These are phyloP conservation scores for Tuber magnatum DNA, from an alignment of 495 filamentous ascomycete species.

Conservation along the genomic window DNA sequence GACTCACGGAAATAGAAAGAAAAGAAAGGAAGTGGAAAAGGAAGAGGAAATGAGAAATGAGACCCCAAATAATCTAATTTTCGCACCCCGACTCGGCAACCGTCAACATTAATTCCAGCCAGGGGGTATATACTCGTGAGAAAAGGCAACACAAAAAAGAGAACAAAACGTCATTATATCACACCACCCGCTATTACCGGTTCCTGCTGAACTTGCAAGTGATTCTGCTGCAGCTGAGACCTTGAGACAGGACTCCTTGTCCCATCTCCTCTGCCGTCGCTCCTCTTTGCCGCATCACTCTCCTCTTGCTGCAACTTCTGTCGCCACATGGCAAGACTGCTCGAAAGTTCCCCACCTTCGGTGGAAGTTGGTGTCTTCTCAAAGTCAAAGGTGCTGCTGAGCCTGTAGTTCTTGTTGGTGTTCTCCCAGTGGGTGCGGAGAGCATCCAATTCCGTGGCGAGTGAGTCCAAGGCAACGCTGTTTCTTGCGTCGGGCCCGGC, in stretches of 20 bases:
- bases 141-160: slow-evolving; percentile 17
- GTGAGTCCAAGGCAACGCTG: slow-evolving; percentile 77
- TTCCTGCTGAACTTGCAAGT: slow-evolving; percentile 4
- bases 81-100: background rate
- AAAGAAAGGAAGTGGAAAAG: slow-evolving; percentile 8
- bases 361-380: slow-evolving; percentile 50
- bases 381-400: slow-evolving; percentile 80
- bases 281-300: slow-evolving; percentile 32
- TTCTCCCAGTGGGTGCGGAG: slow-evolving; percentile 88
- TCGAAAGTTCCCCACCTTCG: slow-evolving; percentile 36
- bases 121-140: slow-evolving; percentile 29
- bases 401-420: slow-evolving; percentile 85
- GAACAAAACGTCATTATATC: slow-evolving; percentile 36
- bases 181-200: slow-evolving; percentile 16
- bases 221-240: slow-evolving; percentile 23
- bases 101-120: slow-evolving; percentile 30
- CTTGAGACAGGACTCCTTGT: slow-evolving; percentile 29
- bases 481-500: slow-evolving; percentile 55
- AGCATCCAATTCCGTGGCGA: slow-evolving; percentile 84
- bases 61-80: background rate
- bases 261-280: slow-evolving; percentile 27
- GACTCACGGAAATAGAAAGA: slow-evolving; percentile 12
- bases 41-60: background rate
- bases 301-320: slow-evolving; percentile 40
- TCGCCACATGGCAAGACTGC: slow-evolving; percentile 39